Percentiles rank a stretch among this genome's conserved stretches.
Conservation (phyloP, 495 filamentous ascomycete species). For the Neurospora tetraspora region DNA sequence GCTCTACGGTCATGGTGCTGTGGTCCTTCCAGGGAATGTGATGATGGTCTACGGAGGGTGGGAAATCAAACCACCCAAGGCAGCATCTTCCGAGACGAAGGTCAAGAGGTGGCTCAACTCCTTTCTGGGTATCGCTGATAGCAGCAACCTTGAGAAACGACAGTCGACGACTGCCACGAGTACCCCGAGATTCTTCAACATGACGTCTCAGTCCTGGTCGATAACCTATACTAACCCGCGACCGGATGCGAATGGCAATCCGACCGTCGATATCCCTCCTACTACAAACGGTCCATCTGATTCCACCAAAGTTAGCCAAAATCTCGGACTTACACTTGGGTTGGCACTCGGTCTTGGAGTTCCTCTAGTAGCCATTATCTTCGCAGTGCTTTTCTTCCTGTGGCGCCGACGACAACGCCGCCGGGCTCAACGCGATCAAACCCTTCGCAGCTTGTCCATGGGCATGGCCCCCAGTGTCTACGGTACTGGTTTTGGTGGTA, state of each 20-base stretch:
- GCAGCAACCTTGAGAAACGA: slow-evolving; percentile 9
- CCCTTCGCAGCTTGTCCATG: slow-evolving; percentile 30
- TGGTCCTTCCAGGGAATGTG: slow-evolving; percentile 71
- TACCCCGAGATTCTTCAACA: slow-evolving; percentile 62
- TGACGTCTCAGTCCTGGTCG: slow-evolving; percentile 63
- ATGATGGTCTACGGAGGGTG: slow-evolving; percentile 89
- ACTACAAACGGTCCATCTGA: not conserved
- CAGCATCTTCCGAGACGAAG: not conserved
- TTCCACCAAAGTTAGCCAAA: slow-evolving; percentile 1
- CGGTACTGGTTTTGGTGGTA: slow-evolving; percentile 12
- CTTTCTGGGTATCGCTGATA: not conserved
- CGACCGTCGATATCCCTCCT: not conserved
- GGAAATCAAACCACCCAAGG: slow-evolving; percentile 35
- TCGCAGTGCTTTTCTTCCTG: slow-evolving; percentile 41
- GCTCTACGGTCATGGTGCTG: slow-evolving; percentile 77
- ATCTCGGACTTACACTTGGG: slow-evolving; percentile 43
- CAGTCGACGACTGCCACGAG: slow-evolving; percentile 27
- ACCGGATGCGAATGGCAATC: not conserved
- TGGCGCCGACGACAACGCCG: slow-evolving; percentile 41
- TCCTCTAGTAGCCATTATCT: slow-evolving; percentile 46
- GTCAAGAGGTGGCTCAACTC: not conserved
- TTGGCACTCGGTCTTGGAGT: slow-evolving; percentile 70
- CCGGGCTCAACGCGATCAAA: slow-evolving; percentile 25
- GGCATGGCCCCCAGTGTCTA: slow-evolving; percentile 14
- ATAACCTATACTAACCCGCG: slow-evolving; percentile 54